Evolutionary conservation across 768 basidiomycete species (phyloP).

Genomic region (Auriscalpium microsporum): DNA sequence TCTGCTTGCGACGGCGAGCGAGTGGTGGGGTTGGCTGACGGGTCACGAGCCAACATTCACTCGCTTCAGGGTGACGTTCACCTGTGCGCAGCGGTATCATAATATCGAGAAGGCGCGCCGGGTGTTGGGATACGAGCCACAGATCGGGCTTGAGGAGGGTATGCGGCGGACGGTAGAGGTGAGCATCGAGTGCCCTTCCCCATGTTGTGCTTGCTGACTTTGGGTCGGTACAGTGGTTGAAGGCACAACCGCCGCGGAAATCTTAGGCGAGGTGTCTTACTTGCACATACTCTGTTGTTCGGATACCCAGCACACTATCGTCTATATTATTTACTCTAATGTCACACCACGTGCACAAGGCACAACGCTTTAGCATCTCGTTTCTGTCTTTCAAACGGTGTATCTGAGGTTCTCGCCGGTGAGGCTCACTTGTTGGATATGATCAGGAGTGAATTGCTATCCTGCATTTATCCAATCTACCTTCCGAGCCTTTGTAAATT

Average conservation of each 20-base stretch:
- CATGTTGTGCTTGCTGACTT: background rate
- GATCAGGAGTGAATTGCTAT: no score
- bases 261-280: background rate
- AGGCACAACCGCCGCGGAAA: conserved; percentile 4
- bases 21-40: conserved; percentile 62
- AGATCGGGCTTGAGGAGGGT: conserved; percentile 84
- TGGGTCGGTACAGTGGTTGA: conserved; percentile 11
- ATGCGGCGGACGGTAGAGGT: conserved; percentile 72
- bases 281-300: background rate
- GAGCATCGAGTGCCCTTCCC: conserved; percentile 20
- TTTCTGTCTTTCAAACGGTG: no score
- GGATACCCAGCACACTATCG: background rate
- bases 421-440: no score
- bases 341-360: no score
- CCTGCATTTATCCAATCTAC: no score
- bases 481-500: no score
- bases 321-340: no score
- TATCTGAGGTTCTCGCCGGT: no score
- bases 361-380: no score
- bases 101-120: conserved; percentile 92
- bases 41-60: conserved; percentile 86
- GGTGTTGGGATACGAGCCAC: conserved; percentile 88
- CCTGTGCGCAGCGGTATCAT: conserved; percentile 75
- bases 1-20: conserved; percentile 59
- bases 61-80: conserved; percentile 72